Conservation (phyloP, 208 protist species). For the Plasmodiophora brassicae region DNA sequence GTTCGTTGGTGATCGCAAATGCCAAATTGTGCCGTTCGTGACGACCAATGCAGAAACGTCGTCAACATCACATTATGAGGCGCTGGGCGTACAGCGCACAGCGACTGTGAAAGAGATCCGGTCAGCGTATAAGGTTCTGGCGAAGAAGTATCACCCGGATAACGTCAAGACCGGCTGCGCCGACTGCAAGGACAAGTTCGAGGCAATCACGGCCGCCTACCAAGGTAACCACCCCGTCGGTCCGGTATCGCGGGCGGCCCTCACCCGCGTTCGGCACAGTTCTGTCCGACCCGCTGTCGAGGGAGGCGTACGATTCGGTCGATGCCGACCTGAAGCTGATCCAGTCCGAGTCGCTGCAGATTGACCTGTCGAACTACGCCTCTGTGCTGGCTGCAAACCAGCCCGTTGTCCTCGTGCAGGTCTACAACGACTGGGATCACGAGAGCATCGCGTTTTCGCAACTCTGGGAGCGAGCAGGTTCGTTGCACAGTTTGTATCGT, state of each 20-base stretch:
- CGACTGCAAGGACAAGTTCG: background rate
- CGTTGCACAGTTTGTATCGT: background rate
- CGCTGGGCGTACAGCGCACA: background rate
- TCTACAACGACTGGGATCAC: slow-evolving; percentile 7
- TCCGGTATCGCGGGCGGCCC: background rate
- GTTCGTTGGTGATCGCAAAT: background rate
- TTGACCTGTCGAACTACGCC: background rate
- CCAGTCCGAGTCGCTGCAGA: background rate
- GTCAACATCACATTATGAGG: background rate
- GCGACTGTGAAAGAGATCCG: background rate
- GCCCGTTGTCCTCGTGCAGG: background rate
- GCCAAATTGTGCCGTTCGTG: background rate
- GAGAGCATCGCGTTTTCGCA: background rate
- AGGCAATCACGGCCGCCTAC: background rate
- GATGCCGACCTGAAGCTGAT: background rate
- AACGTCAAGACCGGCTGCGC: no score
- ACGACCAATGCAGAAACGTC: background rate
- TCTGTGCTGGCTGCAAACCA: background rate
- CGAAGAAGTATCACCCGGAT: background rate
- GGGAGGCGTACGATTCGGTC: background rate
- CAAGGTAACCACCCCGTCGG: background rate
- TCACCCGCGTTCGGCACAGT: background rate
- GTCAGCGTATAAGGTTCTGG: background rate
- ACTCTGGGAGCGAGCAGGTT: slow-evolving; percentile 5
- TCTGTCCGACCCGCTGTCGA: background rate